phyloP scores from a whole-genome alignment of 345 rosid genomes.

The Aurinia saxatilis region DNA sequence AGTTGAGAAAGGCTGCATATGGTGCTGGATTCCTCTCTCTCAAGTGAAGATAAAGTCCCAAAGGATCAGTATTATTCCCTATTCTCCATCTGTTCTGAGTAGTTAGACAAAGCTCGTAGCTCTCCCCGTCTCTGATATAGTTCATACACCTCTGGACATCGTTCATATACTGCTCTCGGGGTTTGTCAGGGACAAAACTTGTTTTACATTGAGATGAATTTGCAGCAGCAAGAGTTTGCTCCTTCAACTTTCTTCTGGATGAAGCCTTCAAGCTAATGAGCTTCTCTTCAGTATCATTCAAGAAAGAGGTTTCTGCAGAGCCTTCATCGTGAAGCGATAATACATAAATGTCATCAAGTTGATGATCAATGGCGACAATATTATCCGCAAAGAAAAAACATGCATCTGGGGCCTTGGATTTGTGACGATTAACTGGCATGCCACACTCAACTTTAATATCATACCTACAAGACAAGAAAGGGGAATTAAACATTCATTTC shows the following conservation, averaged over 20 bases:
- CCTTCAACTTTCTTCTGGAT: slow-evolving; percentile 18
- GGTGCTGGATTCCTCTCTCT: slow-evolving; percentile 91
- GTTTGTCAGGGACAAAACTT: slow-evolving; percentile 56
- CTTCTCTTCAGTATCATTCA: slow-evolving; percentile 61
- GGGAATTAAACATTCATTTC: background rate
- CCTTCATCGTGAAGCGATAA: slow-evolving; percentile 51
- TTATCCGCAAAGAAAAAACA: slow-evolving; percentile 87
- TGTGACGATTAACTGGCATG: slow-evolving; percentile 51
- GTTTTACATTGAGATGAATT: slow-evolving; percentile 19
- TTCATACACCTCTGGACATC: slow-evolving; percentile 65
- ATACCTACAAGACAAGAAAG: slow-evolving; percentile 45
- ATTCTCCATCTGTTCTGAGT: slow-evolving; percentile 55
- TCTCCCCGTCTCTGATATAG: slow-evolving; percentile 90
- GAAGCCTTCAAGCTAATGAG: slow-evolving; percentile 40
- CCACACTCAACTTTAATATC: slow-evolving; percentile 93
- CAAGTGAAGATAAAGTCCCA: slow-evolving; percentile 76
- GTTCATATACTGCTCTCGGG: slow-evolving; percentile 52
- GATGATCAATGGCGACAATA: slow-evolving; percentile 68
- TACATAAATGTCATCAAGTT: slow-evolving; percentile 57
- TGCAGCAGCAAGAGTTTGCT: slow-evolving; percentile 22
- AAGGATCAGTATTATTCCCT: slow-evolving; percentile 48
- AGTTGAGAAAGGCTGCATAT: slow-evolving; percentile 89
- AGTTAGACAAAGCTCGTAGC: slow-evolving; percentile 94
- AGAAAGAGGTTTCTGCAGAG: slow-evolving; percentile 36
- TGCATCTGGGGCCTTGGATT: slow-evolving; percentile 85